These are phyloP conservation scores for Hericium coralloides DNA, from an alignment of 768 basidiomycete species.

Conservation along the genomic window DNA sequence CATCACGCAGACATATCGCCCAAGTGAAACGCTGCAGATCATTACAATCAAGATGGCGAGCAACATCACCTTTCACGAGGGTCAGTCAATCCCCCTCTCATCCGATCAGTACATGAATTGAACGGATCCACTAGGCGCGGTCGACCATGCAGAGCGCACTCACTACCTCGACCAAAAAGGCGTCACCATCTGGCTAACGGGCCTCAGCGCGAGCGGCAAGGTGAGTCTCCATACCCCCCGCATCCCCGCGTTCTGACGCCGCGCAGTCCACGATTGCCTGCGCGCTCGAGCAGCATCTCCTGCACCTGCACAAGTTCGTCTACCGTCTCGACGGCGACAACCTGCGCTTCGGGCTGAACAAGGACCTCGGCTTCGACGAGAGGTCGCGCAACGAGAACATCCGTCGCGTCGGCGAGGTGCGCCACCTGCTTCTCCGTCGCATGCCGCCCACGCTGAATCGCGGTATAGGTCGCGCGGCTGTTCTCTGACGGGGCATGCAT, in stretches of 20 bases:
- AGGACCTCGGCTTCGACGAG: conserved; percentile 91
- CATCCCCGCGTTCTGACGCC: not conserved
- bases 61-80: conserved; percentile 49
- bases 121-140: conserved; percentile 48
- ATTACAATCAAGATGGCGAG: conserved; percentile 26
- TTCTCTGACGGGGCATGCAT: conserved; percentile 86
- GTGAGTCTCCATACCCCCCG: conserved; percentile 28
- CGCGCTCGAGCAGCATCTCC: conserved; percentile 90
- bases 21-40: not conserved
- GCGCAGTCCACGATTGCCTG: conserved; percentile 91
- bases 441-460: not conserved
- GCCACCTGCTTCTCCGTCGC: conserved; percentile 12
- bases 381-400: conserved; percentile 93
- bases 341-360: conserved; percentile 92
- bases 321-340: conserved; percentile 97
- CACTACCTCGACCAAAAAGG: conserved; percentile 71
- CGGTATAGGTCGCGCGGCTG: conserved; percentile 76
- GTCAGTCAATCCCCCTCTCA: not conserved
- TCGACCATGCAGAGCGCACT: conserved; percentile 57
- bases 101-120: not conserved
- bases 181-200: conserved; percentile 93
- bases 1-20: too few relatives aligned
- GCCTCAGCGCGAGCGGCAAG: conserved; percentile 92
- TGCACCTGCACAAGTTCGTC: conserved; percentile 76
- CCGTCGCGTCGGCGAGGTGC: conserved; percentile 90